phyloP scores from a whole-genome alignment of 1,139 yeast species.

The Chernovozyma sophiae-reginae region DNA sequence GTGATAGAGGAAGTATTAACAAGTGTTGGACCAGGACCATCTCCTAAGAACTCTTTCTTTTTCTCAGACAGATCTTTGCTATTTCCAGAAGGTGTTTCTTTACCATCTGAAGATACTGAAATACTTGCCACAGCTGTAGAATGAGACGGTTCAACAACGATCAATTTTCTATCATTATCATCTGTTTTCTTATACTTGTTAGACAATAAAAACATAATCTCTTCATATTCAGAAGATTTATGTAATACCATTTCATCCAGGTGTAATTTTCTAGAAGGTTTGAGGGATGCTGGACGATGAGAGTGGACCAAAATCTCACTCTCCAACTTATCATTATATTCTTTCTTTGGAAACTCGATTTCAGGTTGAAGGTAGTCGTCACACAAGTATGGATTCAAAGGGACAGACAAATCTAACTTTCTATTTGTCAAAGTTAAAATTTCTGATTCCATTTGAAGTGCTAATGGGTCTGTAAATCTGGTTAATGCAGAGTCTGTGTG shows the following conservation, averaged over 20 bases:
- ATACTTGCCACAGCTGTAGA: slow-evolving; percentile 16
- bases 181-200: slow-evolving; percentile 38
- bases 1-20: slow-evolving; percentile 11
- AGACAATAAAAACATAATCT: slow-evolving; percentile 62
- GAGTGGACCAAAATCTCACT: slow-evolving; percentile 28
- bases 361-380: slow-evolving; percentile 47
- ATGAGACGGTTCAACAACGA: slow-evolving; percentile 36
- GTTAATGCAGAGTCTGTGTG: slow-evolving; percentile 77
- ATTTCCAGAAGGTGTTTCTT: slow-evolving; percentile 17
- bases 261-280: slow-evolving; percentile 40
- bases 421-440: slow-evolving; percentile 73
- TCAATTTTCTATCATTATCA: slow-evolving; percentile 37
- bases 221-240: slow-evolving; percentile 85
- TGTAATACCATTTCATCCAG: slow-evolving; percentile 51
- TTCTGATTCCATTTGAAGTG: slow-evolving; percentile 79
- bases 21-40: slow-evolving; percentile 1
- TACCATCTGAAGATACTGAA: slow-evolving; percentile 18
- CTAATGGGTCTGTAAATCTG: slow-evolving; percentile 72
- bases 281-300: slow-evolving; percentile 48
- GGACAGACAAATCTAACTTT: slow-evolving; percentile 69
- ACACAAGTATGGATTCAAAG: slow-evolving; percentile 59
- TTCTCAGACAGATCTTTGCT: slow-evolving; percentile 21
- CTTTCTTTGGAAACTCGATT: slow-evolving; percentile 41
- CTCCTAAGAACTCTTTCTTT: slow-evolving; percentile 19
- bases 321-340: slow-evolving; percentile 31